These are phyloP conservation scores for Iris macrosiphon DNA, from an alignment of 106 monocot species.

Conservation along the genomic window DNA sequence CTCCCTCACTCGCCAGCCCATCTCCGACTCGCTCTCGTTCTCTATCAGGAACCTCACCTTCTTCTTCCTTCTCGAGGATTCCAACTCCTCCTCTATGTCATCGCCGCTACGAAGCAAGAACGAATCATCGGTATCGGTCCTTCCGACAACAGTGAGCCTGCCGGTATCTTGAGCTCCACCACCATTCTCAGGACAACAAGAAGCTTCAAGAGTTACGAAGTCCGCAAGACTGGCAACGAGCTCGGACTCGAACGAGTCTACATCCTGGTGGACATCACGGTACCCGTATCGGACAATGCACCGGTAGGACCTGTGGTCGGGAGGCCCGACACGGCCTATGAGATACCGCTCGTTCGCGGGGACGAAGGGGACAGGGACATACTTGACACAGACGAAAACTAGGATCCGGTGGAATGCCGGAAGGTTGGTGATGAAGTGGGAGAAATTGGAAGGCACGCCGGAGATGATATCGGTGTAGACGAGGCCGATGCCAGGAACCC, in stretches of 20 bases:
- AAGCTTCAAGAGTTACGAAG: slow-evolving; percentile 31
- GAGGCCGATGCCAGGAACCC: slow-evolving; percentile 64
- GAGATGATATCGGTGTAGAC: slow-evolving; percentile 60
- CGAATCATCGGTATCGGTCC: neutral
- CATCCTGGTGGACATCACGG: slow-evolving; percentile 55
- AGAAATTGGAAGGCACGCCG: slow-evolving; percentile 61
- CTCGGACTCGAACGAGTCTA: slow-evolving; percentile 42
- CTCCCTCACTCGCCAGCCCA: slow-evolving; percentile 13
- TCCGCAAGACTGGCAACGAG: slow-evolving; percentile 39
- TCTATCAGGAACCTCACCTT: slow-evolving; percentile 41
- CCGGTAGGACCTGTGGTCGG: slow-evolving; percentile 41
- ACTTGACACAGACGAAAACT: slow-evolving; percentile 65
- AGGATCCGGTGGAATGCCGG: slow-evolving; percentile 66
- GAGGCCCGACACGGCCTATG: slow-evolving; percentile 54
- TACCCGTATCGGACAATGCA: slow-evolving; percentile 73
- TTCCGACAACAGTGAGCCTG: slow-evolving; percentile 23
- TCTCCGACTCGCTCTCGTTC: neutral
- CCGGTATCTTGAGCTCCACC: neutral
- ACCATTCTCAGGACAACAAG: neutral
- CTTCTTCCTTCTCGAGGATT: neutral
- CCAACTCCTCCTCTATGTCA: slow-evolving; percentile 22
- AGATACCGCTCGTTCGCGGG: slow-evolving; percentile 52
- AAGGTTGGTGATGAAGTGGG: slow-evolving; percentile 70
- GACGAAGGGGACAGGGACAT: slow-evolving; percentile 52
- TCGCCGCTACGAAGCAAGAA: slow-evolving; percentile 4